Base-by-base conservation (phyloP, 179 eudicot species). In the Corrigiola litoralis region DNA sequence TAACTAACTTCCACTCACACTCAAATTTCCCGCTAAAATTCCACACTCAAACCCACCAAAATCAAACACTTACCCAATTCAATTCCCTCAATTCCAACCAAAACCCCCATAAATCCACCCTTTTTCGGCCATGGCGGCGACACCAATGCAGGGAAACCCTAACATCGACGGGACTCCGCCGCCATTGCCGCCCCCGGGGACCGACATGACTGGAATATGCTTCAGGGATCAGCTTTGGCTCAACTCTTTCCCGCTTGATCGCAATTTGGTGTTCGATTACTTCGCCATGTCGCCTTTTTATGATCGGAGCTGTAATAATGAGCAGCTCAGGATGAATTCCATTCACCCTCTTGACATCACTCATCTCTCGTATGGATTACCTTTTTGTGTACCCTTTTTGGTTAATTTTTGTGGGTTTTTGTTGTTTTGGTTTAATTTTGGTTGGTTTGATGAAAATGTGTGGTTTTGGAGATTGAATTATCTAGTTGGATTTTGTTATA, bases 201-300 rank as follows among this genome's bases (percentile, higher is more conserved):
- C 98, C 7, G 98, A 92, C 63, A 89, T 89, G 98, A 92, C 98
- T 9, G 88, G 96, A 38, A 92, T 92, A 11, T 86, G 98, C 73
- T 92, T 92, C 67, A 78, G 96, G 65, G 98, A 92, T 66, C 96
- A 92, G 74, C 60, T 89, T 21, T 92, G 98, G 96, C 80, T 92
- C 23, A 89, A 87, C 58, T 74, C 90, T 8, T 87, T 85, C 46
- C 96, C 96, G 4, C 80, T 89, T 34, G 95, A 92, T 60, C 80
- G 98, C 14, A 90, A 87, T 66, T 79, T 79, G 7, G 98, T 92
- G 20, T 92, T 92, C 67, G 96, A 89, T 79, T 92, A 89, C 78
- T 92, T 92, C 61, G 92, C 95, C 0, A 59, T 89, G 40, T 92
- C 98, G 0, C 98, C 98, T 2, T 92, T 89, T 79, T 92, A 89